phyloP scores from a whole-genome alignment of 2,329 filamentous ascomycete genomes.

The Sodiomyces alkalinus region DNA sequence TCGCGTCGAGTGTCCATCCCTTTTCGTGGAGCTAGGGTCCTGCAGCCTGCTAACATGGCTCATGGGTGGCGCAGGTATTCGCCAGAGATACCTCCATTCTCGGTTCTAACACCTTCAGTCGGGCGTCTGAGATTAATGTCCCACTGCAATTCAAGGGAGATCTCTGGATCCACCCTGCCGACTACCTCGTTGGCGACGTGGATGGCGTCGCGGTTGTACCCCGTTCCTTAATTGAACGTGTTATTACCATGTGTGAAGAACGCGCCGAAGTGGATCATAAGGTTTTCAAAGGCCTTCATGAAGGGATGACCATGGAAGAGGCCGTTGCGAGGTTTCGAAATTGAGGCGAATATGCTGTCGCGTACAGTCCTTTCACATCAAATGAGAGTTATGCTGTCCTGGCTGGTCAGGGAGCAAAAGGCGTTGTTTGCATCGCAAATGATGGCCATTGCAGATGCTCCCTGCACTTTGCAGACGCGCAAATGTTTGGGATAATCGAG shows the following conservation, averaged over 20 bases:
- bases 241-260: constrained; percentile 13
- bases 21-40: neutral
- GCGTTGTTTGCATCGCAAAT: no score
- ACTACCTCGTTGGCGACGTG: constrained; percentile 13
- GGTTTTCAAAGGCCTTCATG: constrained; percentile 7
- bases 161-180: constrained; percentile 15
- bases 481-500: no score
- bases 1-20: no score
- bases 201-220: constrained; percentile 16
- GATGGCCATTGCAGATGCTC: no score
- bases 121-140: constrained; percentile 13
- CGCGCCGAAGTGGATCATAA: constrained; percentile 14
- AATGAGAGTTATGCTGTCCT: no score
- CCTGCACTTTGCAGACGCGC: no score
- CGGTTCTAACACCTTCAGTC: constrained; percentile 15
- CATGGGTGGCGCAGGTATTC: no score
- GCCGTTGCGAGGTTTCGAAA: constrained; percentile 3
- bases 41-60: neutral
- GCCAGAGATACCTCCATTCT: constrained; percentile 12
- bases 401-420: no score
- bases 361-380: no score
- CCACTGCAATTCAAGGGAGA: constrained; percentile 12
- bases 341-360: no score
- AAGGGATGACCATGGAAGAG: constrained; percentile 4
- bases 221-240: constrained; percentile 10